These are phyloP conservation scores for Monsonia emarginata DNA, from an alignment of 441 rosid species.

Conservation along the genomic window DNA sequence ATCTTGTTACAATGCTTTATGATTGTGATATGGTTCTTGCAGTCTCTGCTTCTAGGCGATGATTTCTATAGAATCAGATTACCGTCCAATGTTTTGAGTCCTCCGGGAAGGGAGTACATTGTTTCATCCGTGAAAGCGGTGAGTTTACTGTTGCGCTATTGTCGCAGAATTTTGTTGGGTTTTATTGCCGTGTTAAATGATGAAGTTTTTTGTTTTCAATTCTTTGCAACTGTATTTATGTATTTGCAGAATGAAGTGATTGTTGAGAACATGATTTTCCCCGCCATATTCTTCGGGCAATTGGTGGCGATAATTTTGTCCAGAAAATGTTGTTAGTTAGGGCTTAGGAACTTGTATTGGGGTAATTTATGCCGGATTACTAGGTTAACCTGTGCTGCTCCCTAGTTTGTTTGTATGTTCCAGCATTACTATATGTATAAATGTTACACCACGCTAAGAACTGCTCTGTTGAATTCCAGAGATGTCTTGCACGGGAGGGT, in stretches of 20 bases:
- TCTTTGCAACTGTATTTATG: background rate
- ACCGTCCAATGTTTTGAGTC: slow-evolving; percentile 71
- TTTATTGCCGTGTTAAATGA: background rate
- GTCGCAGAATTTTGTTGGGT: background rate
- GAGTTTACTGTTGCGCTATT: slow-evolving; percentile 20
- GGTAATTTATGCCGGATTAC: no score
- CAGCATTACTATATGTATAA: background rate
- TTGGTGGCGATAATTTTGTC: background rate
- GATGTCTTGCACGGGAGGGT: slow-evolving; percentile 75
- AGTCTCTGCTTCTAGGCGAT: slow-evolving; percentile 64
- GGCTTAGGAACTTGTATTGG: no score
- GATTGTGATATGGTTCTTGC: slow-evolving; percentile 19
- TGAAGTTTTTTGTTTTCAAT: background rate
- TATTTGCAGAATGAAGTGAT: background rate
- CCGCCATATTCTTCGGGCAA: background rate
- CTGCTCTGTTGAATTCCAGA: slow-evolving; percentile 34
- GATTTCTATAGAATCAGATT: slow-evolving; percentile 77
- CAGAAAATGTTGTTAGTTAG: background rate
- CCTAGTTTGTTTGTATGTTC: slow-evolving; percentile 6
- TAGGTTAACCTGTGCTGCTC: no score
- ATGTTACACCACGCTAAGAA: slow-evolving; percentile 4
- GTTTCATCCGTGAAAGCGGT: slow-evolving; percentile 85
- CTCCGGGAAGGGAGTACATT: slow-evolving; percentile 62
- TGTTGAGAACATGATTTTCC: background rate
- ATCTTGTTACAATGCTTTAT: slow-evolving; percentile 6